phyloP scores from a whole-genome alignment of 805 yeast species.

The Candida pseudoglaebosa region DNA sequence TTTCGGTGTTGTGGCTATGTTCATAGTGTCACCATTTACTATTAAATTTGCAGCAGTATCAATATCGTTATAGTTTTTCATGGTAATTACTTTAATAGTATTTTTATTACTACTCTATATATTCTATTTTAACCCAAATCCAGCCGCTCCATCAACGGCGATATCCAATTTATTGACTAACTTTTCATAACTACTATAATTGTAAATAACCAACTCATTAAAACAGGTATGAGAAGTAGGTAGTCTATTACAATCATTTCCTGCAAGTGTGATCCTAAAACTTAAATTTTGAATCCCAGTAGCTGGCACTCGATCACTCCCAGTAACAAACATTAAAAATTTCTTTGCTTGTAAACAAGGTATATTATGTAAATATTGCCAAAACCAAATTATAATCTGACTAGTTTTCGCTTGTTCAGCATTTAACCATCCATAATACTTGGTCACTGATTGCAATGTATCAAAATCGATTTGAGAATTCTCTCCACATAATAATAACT shows the following conservation, averaged over 20 bases:
- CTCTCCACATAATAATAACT: conserved; percentile 72
- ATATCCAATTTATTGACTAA: conserved; percentile 53
- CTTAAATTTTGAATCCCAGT: conserved; percentile 78
- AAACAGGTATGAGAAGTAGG: conserved; percentile 95
- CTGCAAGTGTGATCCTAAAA: conserved; percentile 60
- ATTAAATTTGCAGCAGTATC: too few relatives aligned
- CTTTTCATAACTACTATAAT: conserved; percentile 54
- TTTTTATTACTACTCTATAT: not conserved
- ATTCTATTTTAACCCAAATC: conserved; percentile 69
- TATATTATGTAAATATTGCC: conserved; percentile 66
- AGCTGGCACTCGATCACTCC: conserved; percentile 89
- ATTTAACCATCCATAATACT: conserved; percentile 61
- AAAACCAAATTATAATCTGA: conserved; percentile 69
- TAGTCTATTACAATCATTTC: conserved; percentile 43
- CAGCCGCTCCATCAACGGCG: conserved; percentile 78
- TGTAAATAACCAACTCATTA: conserved; percentile 78
- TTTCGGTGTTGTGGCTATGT: too few relatives aligned
- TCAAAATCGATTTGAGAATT: conserved; percentile 63
- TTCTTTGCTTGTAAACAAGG: conserved; percentile 50
- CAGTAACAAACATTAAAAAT: conserved; percentile 75
- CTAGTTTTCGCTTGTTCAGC: conserved; percentile 35
- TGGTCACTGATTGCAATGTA: conserved; percentile 66
- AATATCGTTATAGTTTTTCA: too few relatives aligned
- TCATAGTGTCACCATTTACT: too few relatives aligned
- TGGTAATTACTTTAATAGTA: not conserved